Percentiles rank a stretch among this genome's conserved stretches.
Evolutionary conservation across 306 rosid genomes (phyloP).

Genomic region (Bauhinia variegata): DNA sequence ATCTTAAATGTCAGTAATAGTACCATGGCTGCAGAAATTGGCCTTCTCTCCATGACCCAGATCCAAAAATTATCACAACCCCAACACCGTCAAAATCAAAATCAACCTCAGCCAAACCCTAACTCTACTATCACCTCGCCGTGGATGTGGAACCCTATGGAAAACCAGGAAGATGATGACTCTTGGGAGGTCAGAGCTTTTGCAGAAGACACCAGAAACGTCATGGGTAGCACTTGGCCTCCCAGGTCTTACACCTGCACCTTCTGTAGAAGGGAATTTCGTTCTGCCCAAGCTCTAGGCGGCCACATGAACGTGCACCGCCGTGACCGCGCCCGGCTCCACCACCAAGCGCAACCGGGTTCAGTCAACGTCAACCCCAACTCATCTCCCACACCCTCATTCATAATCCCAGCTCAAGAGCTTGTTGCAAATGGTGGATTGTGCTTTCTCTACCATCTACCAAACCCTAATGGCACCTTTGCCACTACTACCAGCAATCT

Average conservation of each 20-base stretch:
- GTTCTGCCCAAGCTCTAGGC: constrained; percentile 95
- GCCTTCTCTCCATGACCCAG: constrained; percentile 65
- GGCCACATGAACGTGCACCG: constrained; percentile 99
- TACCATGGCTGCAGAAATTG: constrained; percentile 75
- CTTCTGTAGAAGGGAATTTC: constrained; percentile 80
- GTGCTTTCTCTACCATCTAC: constrained; percentile 73
- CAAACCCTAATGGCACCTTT: constrained; percentile 56
- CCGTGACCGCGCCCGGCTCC: constrained; percentile 94
- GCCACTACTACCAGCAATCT: constrained; percentile 2
- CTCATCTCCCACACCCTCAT: constrained; percentile 32
- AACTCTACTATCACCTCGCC: constrained; percentile 11
- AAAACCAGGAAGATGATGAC: constrained; percentile 62
- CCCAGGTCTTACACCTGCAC: constrained; percentile 92
- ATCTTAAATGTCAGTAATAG: constrained; percentile 65
- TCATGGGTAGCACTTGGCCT: constrained; percentile 91
- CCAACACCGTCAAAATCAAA: constrained; percentile 42
- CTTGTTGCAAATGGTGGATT: constrained; percentile 56
- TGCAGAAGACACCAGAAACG: constrained; percentile 81
- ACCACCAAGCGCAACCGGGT: constrained; percentile 54
- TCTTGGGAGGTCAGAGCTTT: constrained; percentile 94
- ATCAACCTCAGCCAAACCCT: constrained; percentile 51
- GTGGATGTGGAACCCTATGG: constrained; percentile 83
- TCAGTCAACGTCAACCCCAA: constrained; percentile 4
- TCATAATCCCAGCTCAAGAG: constrained; percentile 65
- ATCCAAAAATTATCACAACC: constrained; percentile 48